A percentile compares a stretch with the other conserved stretches of the same genome.
Evolutionary conservation across 768 basidiomycete species (phyloP).

Genomic region (Russula ochroleuca): DNA sequence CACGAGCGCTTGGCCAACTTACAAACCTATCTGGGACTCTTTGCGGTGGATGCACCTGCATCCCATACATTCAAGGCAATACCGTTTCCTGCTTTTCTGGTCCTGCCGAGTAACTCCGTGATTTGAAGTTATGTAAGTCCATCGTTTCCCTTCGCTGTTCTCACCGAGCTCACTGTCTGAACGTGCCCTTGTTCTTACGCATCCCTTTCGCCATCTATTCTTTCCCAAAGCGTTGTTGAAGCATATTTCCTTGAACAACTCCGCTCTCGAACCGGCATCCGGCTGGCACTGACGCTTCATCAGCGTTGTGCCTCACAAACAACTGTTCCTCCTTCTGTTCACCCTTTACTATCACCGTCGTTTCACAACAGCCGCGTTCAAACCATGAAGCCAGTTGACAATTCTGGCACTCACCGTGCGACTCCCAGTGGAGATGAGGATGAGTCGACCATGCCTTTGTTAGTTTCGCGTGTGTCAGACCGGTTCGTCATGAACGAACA

Average conservation of each 20-base stretch:
- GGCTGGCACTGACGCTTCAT: constrained; percentile 20
- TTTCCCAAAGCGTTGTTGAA: constrained; percentile 11
- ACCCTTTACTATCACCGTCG: constrained; percentile 38
- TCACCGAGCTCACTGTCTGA: constrained; percentile 8
- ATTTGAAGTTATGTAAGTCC: constrained; percentile 28
- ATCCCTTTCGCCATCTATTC: not conserved
- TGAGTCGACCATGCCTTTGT: constrained; percentile 29
- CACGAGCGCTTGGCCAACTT: constrained; percentile 11
- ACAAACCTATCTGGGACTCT: not conserved
- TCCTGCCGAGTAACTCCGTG: not conserved
- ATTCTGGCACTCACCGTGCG: constrained; percentile 39
- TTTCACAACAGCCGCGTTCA: constrained; percentile 41
- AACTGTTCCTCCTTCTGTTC: constrained; percentile 18
- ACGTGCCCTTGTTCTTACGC: constrained; percentile 13
- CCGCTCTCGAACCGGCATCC: constrained; percentile 17
- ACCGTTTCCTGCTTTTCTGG: constrained; percentile 4
- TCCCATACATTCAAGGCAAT: constrained; percentile 10
- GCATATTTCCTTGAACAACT: constrained; percentile 3
- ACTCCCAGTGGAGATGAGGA: constrained; percentile 28
- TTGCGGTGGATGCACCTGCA: constrained; percentile 13
- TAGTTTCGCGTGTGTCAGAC: constrained; percentile 40
- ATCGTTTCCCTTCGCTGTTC: constrained; percentile 10
- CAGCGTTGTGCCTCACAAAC: constrained; percentile 12
- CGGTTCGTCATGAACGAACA: constrained; percentile 41
- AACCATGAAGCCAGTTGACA: constrained; percentile 35